Base-by-base conservation (phyloP, 177 flowering plant species). In the Vitis hybrid region DNA sequence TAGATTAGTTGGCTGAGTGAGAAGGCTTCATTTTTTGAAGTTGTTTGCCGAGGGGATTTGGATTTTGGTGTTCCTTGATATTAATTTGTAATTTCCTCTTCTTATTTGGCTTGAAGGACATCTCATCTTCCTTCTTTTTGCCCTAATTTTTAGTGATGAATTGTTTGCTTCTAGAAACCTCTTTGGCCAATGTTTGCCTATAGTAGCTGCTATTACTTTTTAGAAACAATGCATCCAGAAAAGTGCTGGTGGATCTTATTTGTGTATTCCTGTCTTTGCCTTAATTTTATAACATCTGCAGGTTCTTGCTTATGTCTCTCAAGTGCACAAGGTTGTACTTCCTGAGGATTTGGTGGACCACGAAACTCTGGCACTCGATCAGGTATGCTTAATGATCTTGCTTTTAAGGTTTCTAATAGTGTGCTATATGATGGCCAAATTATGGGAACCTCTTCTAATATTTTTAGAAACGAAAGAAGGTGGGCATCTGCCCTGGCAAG, bases 281-380 rank as follows among this genome's bases (percentile, higher is more conserved):
- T 50, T 60, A 50, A 63, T 79, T 67, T 69, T 70, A n/a, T 58
- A n/a, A 21, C 69, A 51, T 67, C 71, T 82, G 50, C 85, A 94
- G 98, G 77, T 94, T 76, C 80, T 94, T 78, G 98, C 97, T 32
- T 95, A 88, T 84, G 99, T 95, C 49, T 95, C 99, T 66, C 97
- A 96, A 87, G 98, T 76, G 17, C 97, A 93, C 84, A 80, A 89
- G 48, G 93, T 96, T 81, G 83, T 89, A 61, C 97, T 96, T 70
- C 93, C 98, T 1, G 97, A 88, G 56, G 86, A 78, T 64, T 57
- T 82, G 64, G 89, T 96, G 56, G 89, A 93, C 79, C 82, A 85
- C 77, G 88, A 92, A 21, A 75, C 82, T 50, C 51, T 96, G 79
- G 82, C 88, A 1, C 85, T 91, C 58, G 91, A 93, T 39, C 91